Evolutionary conservation across 441 rosid genomes (phyloP), one percentile per base, ranked within the genome.

Genomic region (Corymbia calophylla): DNA sequence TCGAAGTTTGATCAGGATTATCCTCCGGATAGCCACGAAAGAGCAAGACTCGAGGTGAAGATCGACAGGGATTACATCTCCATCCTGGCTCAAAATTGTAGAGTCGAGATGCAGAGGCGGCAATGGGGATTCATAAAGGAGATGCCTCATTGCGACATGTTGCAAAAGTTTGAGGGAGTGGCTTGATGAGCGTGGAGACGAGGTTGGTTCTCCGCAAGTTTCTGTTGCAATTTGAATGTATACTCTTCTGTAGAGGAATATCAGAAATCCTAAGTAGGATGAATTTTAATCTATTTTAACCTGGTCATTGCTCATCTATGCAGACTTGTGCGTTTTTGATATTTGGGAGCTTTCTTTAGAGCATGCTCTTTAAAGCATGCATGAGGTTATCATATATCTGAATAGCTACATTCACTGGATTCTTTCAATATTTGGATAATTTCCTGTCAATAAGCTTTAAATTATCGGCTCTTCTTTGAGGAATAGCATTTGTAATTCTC

Each of bases 51-150:
- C 16, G 99, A 98, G 90, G 93, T 80, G 62, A 94, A 90, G 21
- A 96, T 98, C 68, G 98, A 98, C 49, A 96, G 91, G 91, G 99
- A 98, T 92, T 98, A 98, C 87, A 94, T 93, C 62, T 91, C 94
- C 25, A 56, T 91, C 58, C 91, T 98, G 87, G 77, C 95, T 1
- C 98, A 98, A 93, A 96, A 97, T 89, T 97, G 99, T 92, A 92
- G 98, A 91, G 91, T 87, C 47, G 99, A 98, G 94, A 89, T 95
- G 94, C 98, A 97, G 93, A 94, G 99, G 89, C 92, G 95, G 87
- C 99, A 96, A 88, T 98, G 99, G 99, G 99, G 99, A n/a, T 96
- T 94, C 87, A 88, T 95, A 11, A 94, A 95, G 4, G 99, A 97
- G 93, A 97, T 96, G 29, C 99, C 99, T n/a, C 97, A 97, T 87